phyloP scores from a whole-genome alignment of 805 yeast genomes.

The Candida sonorensis region DNA sequence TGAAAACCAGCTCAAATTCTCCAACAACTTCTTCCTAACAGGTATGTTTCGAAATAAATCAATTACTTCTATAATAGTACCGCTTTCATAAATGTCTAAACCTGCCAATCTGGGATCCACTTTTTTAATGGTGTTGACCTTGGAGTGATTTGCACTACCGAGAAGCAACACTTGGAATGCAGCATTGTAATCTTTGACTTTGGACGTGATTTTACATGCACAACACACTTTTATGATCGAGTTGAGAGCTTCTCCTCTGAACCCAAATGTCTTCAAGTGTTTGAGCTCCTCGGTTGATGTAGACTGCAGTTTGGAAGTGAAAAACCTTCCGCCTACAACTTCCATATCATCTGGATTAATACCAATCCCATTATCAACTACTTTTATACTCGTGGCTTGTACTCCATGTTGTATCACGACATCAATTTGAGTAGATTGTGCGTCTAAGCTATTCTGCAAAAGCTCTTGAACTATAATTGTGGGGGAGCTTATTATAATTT shows the following conservation, averaged over 20 bases:
- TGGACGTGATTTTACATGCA: conserved; percentile 42
- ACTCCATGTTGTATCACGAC: conserved; percentile 13
- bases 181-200: conserved; percentile 23
- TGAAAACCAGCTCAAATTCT: conserved; percentile 15
- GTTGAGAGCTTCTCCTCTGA: conserved; percentile 65
- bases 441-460: conserved; percentile 50
- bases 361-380: conserved; percentile 72
- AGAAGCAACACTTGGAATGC: conserved; percentile 20
- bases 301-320: conserved; percentile 47
- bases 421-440: conserved; percentile 35
- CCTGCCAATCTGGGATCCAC: too few species aligned
- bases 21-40: conserved; percentile 31
- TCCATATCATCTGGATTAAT: conserved; percentile 42
- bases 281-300: conserved; percentile 26
- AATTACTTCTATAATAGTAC: conserved; percentile 32
- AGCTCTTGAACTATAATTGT: conserved; percentile 42
- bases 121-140: too few species aligned
- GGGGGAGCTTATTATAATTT: conserved; percentile 29
- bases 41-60: conserved; percentile 38
- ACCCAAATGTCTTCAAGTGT: conserved; percentile 46
- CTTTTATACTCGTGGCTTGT: conserved; percentile 31
- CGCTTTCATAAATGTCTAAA: conserved; percentile 13
- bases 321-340: conserved; percentile 38
- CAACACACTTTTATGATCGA: conserved; percentile 43
- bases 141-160: too few species aligned